Percentiles rank a stretch among this genome's conserved stretches.
phyloP scores from a whole-genome alignment of 352 stramenopile genomes.

The Phytophthora uliginosa region DNA sequence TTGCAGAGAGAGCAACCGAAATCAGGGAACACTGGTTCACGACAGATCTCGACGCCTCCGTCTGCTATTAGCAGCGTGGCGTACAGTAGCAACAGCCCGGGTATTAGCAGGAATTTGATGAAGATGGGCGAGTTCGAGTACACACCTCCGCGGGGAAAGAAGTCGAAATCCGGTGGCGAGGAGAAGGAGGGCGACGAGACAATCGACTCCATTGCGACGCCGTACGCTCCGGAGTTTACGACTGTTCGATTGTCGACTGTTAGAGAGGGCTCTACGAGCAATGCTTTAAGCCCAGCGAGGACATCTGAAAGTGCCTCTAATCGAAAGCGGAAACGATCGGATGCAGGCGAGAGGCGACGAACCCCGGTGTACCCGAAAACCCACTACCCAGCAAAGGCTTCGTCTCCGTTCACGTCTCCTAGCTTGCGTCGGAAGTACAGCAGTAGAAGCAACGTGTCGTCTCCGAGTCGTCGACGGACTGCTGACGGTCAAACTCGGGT shows the following conservation, averaged over 20 bases:
- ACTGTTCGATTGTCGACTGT: constrained; percentile 50
- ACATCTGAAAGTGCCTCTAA: constrained; percentile 35
- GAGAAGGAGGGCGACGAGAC: constrained; percentile 35
- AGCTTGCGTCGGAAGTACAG: constrained; percentile 83
- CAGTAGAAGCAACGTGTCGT: constrained; percentile 57
- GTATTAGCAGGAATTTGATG: constrained; percentile 84
- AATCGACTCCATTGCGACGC: constrained; percentile 48
- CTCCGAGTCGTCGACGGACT: constrained; percentile 38
- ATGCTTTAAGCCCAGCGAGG: constrained; percentile 12
- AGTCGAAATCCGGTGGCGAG: constrained; percentile 19
- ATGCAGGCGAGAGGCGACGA: constrained; percentile 24
- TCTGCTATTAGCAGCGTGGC: constrained; percentile 84
- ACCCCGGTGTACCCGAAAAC: constrained; percentile 60
- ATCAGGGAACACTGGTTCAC: constrained; percentile 25
- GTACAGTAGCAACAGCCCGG: constrained; percentile 63
- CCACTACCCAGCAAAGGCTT: constrained; percentile 44
- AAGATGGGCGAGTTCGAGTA: constrained; percentile 86
- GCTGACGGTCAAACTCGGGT: constrained; percentile 11
- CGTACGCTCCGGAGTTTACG: constrained; percentile 67
- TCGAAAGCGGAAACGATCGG: constrained; percentile 63
- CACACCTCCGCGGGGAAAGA: constrained; percentile 59
- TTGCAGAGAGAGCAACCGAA: constrained; percentile 20
- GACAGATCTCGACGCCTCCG: constrained; percentile 56
- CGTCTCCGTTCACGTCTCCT: constrained; percentile 43
- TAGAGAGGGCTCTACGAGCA: constrained; percentile 10